Evolutionary conservation across 2,329 filamentous ascomycete species (phyloP).

Genomic region (Teratosphaeria epicoccoides): DNA sequence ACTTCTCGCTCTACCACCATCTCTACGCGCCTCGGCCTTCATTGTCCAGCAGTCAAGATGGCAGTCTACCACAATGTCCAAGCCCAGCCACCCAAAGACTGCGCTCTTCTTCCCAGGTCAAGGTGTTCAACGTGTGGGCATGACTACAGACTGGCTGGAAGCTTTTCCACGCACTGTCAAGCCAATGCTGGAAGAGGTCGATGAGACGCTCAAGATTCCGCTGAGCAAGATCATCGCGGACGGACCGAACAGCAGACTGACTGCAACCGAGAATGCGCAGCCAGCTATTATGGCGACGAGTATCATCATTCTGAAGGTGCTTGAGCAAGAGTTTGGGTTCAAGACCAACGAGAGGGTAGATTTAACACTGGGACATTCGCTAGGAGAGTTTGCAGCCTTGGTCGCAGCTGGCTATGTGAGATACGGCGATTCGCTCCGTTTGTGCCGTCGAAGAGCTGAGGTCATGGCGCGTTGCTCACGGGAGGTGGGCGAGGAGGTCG

Average conservation of each 20-base stretch:
- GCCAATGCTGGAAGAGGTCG: constrained; percentile 76
- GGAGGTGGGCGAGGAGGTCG: constrained; percentile 62
- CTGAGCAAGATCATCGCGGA: constrained; percentile 69
- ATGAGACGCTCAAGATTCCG: constrained; percentile 61
- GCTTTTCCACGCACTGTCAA: constrained; percentile 69
- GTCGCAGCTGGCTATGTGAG: constrained; percentile 72
- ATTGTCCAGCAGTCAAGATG: constrained; percentile 13
- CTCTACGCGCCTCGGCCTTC: constrained; percentile 18
- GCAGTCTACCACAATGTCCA: constrained; percentile 12
- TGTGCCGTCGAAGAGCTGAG: constrained; percentile 69
- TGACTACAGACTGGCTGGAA: constrained; percentile 60
- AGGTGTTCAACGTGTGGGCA: constrained; percentile 28
- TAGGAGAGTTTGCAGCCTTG: constrained; percentile 87
- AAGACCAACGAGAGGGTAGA: constrained; percentile 59
- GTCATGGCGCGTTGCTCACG: constrained; percentile 70
- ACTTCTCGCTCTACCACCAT: constrained; percentile 18
- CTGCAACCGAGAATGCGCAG: constrained; percentile 76
- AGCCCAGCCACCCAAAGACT: constrained; percentile 20
- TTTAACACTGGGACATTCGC: constrained; percentile 76
- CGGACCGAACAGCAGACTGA: constrained; percentile 67
- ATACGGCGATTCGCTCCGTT: constrained; percentile 64
- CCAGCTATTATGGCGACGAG: constrained; percentile 95
- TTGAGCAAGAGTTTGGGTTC: constrained; percentile 79
- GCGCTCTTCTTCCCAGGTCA: constrained; percentile 31
- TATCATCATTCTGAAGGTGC: constrained; percentile 74